Evolutionary conservation across 768 basidiomycete species (phyloP), one percentile per base, ranked within the genome.

Genomic region (Russula ochroleuca): DNA sequence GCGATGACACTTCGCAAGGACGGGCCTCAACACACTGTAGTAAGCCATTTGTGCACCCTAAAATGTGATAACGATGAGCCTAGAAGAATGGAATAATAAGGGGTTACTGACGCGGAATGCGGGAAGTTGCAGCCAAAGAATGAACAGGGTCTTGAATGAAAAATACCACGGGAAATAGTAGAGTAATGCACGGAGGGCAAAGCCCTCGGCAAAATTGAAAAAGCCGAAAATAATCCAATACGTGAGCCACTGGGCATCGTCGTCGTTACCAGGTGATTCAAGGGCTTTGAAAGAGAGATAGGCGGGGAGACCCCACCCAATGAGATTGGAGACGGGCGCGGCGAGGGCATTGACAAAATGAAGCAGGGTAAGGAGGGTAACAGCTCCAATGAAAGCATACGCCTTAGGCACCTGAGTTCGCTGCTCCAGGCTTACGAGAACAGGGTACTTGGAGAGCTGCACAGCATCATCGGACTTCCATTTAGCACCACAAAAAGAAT

Each of bases 201-300:
- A 82, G 71, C 84, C 87, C 78, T 98, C 96, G 64, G 91, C 71
- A 77, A 97, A 92, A 80, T 89, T 96, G 83, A 97, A 87, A 76
- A 87, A 89, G 59, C 93, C 94, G 70, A 97, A 95, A 59, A 96
- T 83, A 72, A 92, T 82, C 96, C 96, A 98, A 81, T 98, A 98
- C 2, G 95, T 96, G 72, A 98, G 82, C 94, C 94, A 98, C 77
- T 97, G 94, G 71, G 89, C 80, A 76, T 96, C 91, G 69, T 96
- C 93, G 69, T 87, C 81, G 63, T 86, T 80, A 3, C 83, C 80
- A n/a, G 92, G 91, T 5, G 82, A 76, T 76, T 98, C 96, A 72
- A 99, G 85, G 33, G 97, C 95, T 77, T 89, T 90, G 80, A 98
- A 85, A 57, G 94, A 97, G 75, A 97, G 85, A 75, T 93, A 98